Base-by-base conservation (phyloP, 345 rosid species). In the Eucalyptus sp. region DNA sequence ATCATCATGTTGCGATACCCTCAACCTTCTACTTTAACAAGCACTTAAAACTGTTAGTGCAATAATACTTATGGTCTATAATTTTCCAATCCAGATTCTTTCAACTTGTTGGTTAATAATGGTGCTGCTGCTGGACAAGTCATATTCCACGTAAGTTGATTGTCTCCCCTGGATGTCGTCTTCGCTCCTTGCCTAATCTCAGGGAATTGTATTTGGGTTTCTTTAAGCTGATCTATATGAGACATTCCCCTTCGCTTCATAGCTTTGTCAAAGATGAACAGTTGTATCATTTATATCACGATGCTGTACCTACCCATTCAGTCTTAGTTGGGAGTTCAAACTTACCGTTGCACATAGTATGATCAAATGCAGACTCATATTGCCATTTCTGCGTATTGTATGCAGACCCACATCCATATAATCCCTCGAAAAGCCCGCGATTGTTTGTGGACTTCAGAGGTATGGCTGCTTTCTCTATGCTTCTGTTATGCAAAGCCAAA, bases 81-180 rank as follows among this genome's bases (percentile, higher is more conserved):
- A 56, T 88, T 76, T 68, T 76, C 83, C 83, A 33, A 76, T 91
- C 91, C 93, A 97, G 99, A 97, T 95, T 96, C 99, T 79, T 97
- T 96, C 94, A 96, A 97, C 93, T 93, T 97, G 90, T 91, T 97
- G 92, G 98, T 97, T 91, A 97, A 97, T 90, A 96, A 95, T 68
- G 99, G 99, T 87, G 96, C 95, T 80, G 94, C 99, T 90, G 99
- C 99, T 50, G 99, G 99, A 80, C 99, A 97, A 91, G 98, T 97
- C 87, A 92, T 97, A 89, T 97, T 95, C 93, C 99, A 97, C 31
- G 99, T 97, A 92, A 92, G 96, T 90, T 87, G 33, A 56, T 64
- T 51, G n/a, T 27, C 33, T 51, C 48, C 60, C 81, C 51, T 48
- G 14, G 66, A 25, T 20, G 16, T 76, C 44, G 68, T 81, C 27